A percentile compares a stretch with the other conserved stretches of the same genome.
phyloP scores from a whole-genome alignment of 2,329 filamentous ascomycete genomes.

The Fusarium anthophilum region DNA sequence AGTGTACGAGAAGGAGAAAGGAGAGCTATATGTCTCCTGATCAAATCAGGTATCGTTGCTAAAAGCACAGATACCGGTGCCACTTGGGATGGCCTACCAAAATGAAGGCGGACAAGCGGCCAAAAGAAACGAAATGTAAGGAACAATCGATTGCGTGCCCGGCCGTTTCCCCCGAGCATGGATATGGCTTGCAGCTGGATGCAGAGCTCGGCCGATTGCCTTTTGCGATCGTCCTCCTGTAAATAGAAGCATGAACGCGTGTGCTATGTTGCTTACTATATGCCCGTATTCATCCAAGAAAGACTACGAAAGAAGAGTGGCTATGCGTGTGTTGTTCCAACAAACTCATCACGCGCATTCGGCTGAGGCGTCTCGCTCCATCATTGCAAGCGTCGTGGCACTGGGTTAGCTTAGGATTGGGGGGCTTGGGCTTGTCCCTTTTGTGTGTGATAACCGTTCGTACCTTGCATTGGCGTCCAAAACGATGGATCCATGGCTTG shows the following conservation, averaged over 20 bases:
- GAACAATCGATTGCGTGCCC: constrained; percentile 32
- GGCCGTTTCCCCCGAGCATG: constrained; percentile 13
- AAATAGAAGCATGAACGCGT: constrained; percentile 29
- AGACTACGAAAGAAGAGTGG: background rate
- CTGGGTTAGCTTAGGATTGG: constrained; percentile 5
- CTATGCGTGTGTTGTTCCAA: constrained; percentile 8
- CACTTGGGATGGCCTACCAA: constrained; percentile 18
- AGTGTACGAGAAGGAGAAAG: constrained; percentile 16
- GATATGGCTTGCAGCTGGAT: constrained; percentile 20
- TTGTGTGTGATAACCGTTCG: constrained; percentile 30
- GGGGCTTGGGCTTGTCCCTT: constrained; percentile 11
- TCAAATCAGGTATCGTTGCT: constrained; percentile 8
- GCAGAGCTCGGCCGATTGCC: constrained; percentile 19
- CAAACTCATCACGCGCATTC: constrained; percentile 22
- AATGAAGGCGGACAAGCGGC: constrained; percentile 28
- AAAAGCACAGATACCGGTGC: constrained; percentile 9
- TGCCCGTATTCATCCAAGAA: constrained; percentile 4
- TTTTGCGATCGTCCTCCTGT: constrained; percentile 11
- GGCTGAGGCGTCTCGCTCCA: constrained; percentile 27
- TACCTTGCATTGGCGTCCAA: constrained; percentile 37
- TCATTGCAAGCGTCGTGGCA: constrained; percentile 30
- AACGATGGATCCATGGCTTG: constrained; percentile 2
- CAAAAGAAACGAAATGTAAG: constrained; percentile 28
- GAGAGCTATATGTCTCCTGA: constrained; percentile 30
- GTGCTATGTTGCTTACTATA: background rate